Percentiles rank a stretch among this genome's conserved stretches.
Evolutionary conservation across 768 basidiomycete species (phyloP).

Genomic region (Psilocybe cubensis): DNA sequence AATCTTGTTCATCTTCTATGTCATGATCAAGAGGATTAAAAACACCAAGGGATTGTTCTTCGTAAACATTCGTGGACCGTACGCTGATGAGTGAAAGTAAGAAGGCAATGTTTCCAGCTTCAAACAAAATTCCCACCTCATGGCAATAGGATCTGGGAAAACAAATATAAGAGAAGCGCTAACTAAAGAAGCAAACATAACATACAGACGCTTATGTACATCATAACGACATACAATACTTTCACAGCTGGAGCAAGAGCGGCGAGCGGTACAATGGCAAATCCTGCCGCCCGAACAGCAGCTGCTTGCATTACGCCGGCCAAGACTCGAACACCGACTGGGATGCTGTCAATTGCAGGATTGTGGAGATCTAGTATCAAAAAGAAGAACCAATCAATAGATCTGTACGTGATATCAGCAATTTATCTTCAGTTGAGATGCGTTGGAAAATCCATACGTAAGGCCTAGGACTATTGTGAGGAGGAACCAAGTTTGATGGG

Average conservation of each 20-base stretch:
- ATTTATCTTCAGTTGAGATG: neutral
- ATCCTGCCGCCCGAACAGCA: slow-evolving; percentile 88
- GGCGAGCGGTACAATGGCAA: slow-evolving; percentile 72
- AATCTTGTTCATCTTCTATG: slow-evolving; percentile 48
- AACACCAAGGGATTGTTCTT: slow-evolving; percentile 88
- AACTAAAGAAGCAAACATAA: slow-evolving; percentile 17
- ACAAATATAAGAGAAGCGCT: neutral
- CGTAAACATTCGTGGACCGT: slow-evolving; percentile 92
- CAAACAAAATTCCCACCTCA: slow-evolving; percentile 57
- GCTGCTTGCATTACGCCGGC: slow-evolving; percentile 80
- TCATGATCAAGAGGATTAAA: slow-evolving; percentile 57
- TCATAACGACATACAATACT: slow-evolving; percentile 90
- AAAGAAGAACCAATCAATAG: slow-evolving; percentile 90
- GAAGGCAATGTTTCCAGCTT: too few relatives aligned
- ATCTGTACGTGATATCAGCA: slow-evolving; percentile 40
- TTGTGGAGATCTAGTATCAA: slow-evolving; percentile 88
- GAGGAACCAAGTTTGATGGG: slow-evolving; percentile 94
- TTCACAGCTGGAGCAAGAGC: slow-evolving; percentile 89
- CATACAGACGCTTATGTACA: slow-evolving; percentile 87
- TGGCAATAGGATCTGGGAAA: slow-evolving; percentile 69
- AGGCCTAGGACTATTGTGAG: slow-evolving; percentile 66
- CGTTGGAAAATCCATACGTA: slow-evolving; percentile 51
- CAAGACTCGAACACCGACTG: slow-evolving; percentile 69
- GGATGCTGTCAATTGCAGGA: slow-evolving; percentile 65
- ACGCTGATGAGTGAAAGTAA: slow-evolving; percentile 52